These are phyloP conservation scores for Talaromyces sp. DNA, from an alignment of 2,329 filamentous ascomycete species.

Conservation along the genomic window DNA sequence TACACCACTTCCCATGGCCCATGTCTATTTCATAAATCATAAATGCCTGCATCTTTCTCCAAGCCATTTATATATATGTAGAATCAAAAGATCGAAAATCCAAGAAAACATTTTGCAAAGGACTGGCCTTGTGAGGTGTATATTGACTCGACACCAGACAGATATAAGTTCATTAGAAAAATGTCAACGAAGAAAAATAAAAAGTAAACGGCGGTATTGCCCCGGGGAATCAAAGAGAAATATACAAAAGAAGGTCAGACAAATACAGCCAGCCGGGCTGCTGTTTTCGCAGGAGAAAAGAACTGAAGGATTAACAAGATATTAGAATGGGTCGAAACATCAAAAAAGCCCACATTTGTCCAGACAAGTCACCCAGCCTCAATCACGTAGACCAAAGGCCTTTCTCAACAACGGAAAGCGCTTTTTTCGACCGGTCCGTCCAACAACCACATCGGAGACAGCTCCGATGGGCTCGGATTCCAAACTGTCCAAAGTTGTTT, in stretches of 20 bases:
- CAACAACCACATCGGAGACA: slow-evolving; percentile 25
- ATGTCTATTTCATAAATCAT: background rate
- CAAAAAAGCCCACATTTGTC: background rate
- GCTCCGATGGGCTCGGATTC: slow-evolving; percentile 13
- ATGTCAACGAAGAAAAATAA: background rate
- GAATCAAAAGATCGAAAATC: background rate
- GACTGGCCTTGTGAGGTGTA: background rate
- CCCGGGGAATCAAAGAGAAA: background rate
- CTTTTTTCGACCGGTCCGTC: slow-evolving; percentile 38
- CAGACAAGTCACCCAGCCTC: background rate
- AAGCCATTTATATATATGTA: background rate
- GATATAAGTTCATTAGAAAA: background rate
- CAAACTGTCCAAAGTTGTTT: slow-evolving; percentile 10
- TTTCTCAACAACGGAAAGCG: slow-evolving; percentile 40
- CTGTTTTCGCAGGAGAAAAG: background rate
- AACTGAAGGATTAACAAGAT: background rate
- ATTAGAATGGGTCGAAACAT: background rate
- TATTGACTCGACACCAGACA: background rate
- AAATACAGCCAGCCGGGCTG: background rate
- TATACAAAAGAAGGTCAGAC: background rate
- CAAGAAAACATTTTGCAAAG: background rate
- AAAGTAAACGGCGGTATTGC: background rate
- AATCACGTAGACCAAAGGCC: slow-evolving; percentile 38
- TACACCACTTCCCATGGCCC: background rate
- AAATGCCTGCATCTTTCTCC: background rate